phyloP scores from a whole-genome alignment of 768 basidiomycete genomes.

The Omphalotus guepiniiformis region DNA sequence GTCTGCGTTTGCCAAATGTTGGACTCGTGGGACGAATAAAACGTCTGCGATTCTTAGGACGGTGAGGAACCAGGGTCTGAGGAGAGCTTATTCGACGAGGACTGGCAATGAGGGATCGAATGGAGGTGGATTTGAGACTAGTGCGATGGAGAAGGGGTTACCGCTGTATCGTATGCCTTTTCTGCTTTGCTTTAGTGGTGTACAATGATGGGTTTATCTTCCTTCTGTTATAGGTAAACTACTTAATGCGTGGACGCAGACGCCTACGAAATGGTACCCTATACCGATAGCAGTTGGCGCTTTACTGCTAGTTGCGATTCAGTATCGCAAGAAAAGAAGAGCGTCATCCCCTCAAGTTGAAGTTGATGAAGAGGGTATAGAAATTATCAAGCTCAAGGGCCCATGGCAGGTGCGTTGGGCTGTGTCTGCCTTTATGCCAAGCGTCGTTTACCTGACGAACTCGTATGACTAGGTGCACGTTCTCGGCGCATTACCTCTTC shows the following conservation, averaged over 20 bases:
- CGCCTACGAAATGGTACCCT: slow-evolving; percentile 94
- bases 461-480: slow-evolving; percentile 74
- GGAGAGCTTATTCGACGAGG: slow-evolving; percentile 36
- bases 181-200: background rate
- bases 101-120: slow-evolving; percentile 21
- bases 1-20: slow-evolving; percentile 45
- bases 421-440: background rate
- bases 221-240: slow-evolving; percentile 42
- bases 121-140: slow-evolving; percentile 15
- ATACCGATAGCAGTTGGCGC: slow-evolving; percentile 89
- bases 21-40: slow-evolving; percentile 50
- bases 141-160: slow-evolving; percentile 24
- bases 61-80: slow-evolving; percentile 34
- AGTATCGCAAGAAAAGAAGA: slow-evolving; percentile 58
- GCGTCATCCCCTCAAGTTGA: slow-evolving; percentile 58
- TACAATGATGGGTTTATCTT: background rate
- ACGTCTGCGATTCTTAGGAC: slow-evolving; percentile 45
- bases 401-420: slow-evolving; percentile 79
- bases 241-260: slow-evolving; percentile 75
- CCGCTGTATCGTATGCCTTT: slow-evolving; percentile 50
- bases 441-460: background rate
- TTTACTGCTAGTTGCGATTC: slow-evolving; percentile 74
- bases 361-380: slow-evolving; percentile 79
- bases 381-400: slow-evolving; percentile 76
- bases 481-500: slow-evolving; percentile 88